A percentile compares a stretch with the other conserved stretches of the same genome.
Evolutionary conservation across 2,329 filamentous ascomycete species (phyloP).

Genomic region (Pseudogymnoascus destructans): DNA sequence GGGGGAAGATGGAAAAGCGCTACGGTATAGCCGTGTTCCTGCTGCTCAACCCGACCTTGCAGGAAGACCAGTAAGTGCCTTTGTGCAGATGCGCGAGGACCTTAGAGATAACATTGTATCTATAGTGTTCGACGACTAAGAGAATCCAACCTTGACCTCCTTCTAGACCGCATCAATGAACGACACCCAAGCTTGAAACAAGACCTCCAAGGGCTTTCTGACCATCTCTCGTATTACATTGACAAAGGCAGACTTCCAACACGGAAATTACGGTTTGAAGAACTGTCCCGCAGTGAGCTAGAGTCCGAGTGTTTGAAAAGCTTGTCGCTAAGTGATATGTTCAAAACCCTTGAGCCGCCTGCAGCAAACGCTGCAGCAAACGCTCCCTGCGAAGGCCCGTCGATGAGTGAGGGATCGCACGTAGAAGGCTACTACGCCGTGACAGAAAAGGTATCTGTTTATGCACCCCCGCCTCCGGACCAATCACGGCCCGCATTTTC

Average conservation of each 20-base stretch:
- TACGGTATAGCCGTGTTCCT: too few species aligned
- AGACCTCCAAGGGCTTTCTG: neutral
- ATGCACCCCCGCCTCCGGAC: neutral
- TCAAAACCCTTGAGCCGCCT: neutral
- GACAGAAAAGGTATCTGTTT: neutral
- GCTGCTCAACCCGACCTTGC: too few species aligned
- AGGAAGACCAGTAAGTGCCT: too few species aligned
- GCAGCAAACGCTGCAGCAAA: too few species aligned
- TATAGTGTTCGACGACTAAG: too few species aligned
- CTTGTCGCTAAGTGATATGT: neutral
- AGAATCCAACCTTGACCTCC: neutral
- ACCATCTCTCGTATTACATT: neutral
- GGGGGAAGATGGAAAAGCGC: too few species aligned
- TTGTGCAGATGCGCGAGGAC: too few species aligned
- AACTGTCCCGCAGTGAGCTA: neutral
- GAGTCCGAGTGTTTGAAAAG: neutral
- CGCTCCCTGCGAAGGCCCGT: neutral
- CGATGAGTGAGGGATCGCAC: too few species aligned
- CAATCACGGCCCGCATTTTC: neutral
- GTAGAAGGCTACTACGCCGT: too few species aligned
- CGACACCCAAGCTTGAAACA: neutral
- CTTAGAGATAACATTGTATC: too few species aligned
- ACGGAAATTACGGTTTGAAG: neutral
- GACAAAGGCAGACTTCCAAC: neutral
- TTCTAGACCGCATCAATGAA: neutral